Evolutionary conservation across 805 yeast species (phyloP).

Genomic region (Scheffersomyces amazonensis): DNA sequence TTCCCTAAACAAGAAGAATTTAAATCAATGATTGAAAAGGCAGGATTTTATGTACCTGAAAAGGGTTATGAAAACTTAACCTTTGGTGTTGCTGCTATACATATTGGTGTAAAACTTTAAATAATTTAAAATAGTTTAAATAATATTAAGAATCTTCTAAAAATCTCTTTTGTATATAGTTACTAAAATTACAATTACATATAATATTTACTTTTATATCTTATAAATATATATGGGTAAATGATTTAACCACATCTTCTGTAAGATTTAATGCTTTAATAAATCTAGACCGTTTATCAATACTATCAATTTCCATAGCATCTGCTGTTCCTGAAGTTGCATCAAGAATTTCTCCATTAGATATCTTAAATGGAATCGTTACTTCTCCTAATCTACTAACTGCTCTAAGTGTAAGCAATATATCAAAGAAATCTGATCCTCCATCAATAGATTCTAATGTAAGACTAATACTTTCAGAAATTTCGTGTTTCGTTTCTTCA

Average conservation of each 20-base stretch:
- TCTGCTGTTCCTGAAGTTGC: constrained; percentile 9
- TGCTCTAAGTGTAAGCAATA: constrained; percentile 18
- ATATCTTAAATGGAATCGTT: constrained; percentile 20
- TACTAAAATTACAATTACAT: too few species aligned
- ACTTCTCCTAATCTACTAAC: constrained; percentile 9
- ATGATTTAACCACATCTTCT: constrained; percentile 23
- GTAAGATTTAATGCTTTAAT: constrained; percentile 24
- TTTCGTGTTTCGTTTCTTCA: neutral
- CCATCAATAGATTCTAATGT: constrained; percentile 22
- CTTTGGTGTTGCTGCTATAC: constrained; percentile 94
- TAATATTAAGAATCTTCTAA: too few species aligned
- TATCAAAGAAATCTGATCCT: constrained; percentile 19
- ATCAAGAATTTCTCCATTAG: constrained; percentile 24
- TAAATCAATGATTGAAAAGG: constrained; percentile 86
- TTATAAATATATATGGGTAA: constrained; percentile 2
- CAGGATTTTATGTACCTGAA: constrained; percentile 86
- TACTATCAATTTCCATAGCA: constrained; percentile 19
- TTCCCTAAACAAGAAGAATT: constrained; percentile 93
- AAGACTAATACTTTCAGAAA: constrained; percentile 9
- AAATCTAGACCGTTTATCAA: constrained; percentile 12
- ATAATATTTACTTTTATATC: too few species aligned
- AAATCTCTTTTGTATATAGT: too few species aligned
- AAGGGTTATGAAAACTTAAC: constrained; percentile 92
- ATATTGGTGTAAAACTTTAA: constrained; percentile 86
- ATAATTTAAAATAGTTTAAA: neutral